phyloP scores from a whole-genome alignment of 148 eudicot species.

The Camellia lanceoleosa region DNA sequence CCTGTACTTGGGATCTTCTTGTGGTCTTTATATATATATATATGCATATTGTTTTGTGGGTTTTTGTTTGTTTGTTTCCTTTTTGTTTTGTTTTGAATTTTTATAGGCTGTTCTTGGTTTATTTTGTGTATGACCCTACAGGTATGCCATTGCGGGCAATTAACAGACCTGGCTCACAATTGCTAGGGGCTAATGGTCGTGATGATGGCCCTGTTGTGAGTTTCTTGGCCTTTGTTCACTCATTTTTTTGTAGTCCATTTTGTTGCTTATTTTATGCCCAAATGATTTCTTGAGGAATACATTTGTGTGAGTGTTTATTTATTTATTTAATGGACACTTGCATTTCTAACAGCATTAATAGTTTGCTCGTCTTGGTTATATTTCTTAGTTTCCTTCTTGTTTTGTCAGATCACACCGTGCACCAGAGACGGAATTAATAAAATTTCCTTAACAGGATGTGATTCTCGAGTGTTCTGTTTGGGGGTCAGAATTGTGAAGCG shows the following conservation, averaged over 20 bases:
- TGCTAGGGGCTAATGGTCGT: slow-evolving; percentile 76
- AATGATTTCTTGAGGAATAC: background rate
- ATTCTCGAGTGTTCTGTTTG: slow-evolving; percentile 63
- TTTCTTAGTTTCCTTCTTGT: slow-evolving; percentile 12
- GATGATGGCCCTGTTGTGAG: slow-evolving; percentile 79
- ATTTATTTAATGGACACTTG: background rate
- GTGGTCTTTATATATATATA: background rate
- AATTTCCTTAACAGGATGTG: slow-evolving; percentile 66
- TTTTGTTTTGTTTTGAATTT: slow-evolving; percentile 3
- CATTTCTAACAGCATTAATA: background rate
- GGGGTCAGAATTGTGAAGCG: slow-evolving; percentile 68
- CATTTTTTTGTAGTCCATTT: background rate
- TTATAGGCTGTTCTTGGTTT: background rate
- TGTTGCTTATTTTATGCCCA: background rate
- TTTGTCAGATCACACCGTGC: slow-evolving; percentile 54
- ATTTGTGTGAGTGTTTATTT: background rate
- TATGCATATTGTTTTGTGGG: too few relatives aligned
- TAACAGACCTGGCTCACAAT: slow-evolving; percentile 66
- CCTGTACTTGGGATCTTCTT: background rate
- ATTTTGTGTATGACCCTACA: slow-evolving; percentile 11
- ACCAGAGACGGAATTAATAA: slow-evolving; percentile 67
- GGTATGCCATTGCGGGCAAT: slow-evolving; percentile 59
- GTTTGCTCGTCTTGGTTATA: background rate
- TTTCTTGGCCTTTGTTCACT: slow-evolving; percentile 3
- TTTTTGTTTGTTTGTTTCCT: background rate